Base-by-base conservation (phyloP, 805 yeast species). In the Wickerhamiella galacta region DNA sequence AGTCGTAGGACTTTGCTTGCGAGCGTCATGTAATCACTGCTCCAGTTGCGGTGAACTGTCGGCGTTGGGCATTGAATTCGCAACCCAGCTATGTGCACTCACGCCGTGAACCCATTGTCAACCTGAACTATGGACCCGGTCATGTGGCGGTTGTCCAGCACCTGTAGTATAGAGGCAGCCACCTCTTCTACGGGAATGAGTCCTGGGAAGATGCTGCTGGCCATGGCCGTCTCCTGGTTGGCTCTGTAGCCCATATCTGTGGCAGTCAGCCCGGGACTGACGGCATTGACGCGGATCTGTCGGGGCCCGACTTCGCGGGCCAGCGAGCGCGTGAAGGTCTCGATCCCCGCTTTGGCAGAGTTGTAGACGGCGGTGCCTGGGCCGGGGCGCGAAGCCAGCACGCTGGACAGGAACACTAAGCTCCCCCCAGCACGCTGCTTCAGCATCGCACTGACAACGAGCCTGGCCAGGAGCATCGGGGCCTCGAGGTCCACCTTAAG, bases 281-380 rank as follows among this genome's bases (percentile, higher is more conserved):
- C 50, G 1, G 75, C 59, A 49, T 78, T 78, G 27, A 75, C 75
- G 24, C 80, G 52, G 2, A 81, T 61, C 7, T 60, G 59, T 22
- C 55, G 51, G 1, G 69, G 52, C 10, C 63, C 64, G 38, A 76
- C 47, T 42, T 81, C 94, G 1, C 51, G 43, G 0, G 85, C 76
- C 21, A 78, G 48, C 0, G 74, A 51, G 28, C 58, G 53, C 0
- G 82, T 66, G 43, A 80, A 70, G 3, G 75, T 75, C 30, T 66
- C 53, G 3, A 81, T 45, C 0, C 82, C 93, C 0, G 75, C 72
- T 47, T 81, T 81, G 33, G 76, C 58, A 0, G 83, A 78, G 0
- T 75, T 57, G 43, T 81, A 81, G 0, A 73, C 73, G 0, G 70
- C 40, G 0, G 82, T 64, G 1, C 92, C 92, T 3, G 47, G 30